A percentile compares a stretch with the other conserved stretches of the same genome.
phyloP scores from a whole-genome alignment of 225 moss, liverwort and hornwort species.

The Sphagnum contortum region DNA sequence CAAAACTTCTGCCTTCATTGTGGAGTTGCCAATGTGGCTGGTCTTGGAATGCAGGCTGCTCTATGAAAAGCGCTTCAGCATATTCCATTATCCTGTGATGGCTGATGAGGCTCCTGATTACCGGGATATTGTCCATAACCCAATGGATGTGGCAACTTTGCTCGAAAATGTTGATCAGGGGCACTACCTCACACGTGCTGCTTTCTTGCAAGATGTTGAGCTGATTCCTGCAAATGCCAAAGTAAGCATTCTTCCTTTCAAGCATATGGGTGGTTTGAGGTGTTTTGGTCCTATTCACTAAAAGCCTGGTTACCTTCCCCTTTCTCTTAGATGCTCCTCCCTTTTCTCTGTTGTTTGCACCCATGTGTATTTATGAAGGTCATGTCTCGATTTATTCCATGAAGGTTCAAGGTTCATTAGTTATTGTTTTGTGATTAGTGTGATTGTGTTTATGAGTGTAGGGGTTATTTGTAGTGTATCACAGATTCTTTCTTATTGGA shows the following conservation, averaged over 20 bases:
- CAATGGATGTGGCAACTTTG: slow-evolving; percentile 82
- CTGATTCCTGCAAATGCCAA: slow-evolving; percentile 69
- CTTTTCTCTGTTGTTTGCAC: neutral
- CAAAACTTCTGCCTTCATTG: too few species aligned
- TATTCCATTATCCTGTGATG: slow-evolving; percentile 73
- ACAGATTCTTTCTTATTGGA: too few species aligned
- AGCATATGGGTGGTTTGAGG: neutral
- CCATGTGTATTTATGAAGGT: neutral
- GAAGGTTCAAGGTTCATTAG: too few species aligned
- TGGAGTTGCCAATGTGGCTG: too few species aligned
- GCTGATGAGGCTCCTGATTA: slow-evolving; percentile 81
- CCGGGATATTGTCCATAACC: slow-evolving; percentile 62
- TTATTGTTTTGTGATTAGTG: too few species aligned
- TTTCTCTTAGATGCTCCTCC: neutral
- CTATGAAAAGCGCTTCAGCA: slow-evolving; percentile 66
- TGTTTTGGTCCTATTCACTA: too few species aligned
- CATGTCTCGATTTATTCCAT: too few species aligned
- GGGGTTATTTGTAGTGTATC: too few species aligned
- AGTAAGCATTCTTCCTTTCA: slow-evolving; percentile 13
- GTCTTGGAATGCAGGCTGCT: slow-evolving; percentile 35
- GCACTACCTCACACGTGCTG: slow-evolving; percentile 26
- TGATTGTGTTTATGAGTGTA: too few species aligned
- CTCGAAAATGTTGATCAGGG: slow-evolving; percentile 70
- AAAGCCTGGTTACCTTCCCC: neutral
- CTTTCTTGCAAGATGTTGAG: slow-evolving; percentile 27